These are phyloP conservation scores for Aspergillus novoparasiticus DNA, from an alignment of 2,329 filamentous ascomycete genomes.

Conservation along the genomic window DNA sequence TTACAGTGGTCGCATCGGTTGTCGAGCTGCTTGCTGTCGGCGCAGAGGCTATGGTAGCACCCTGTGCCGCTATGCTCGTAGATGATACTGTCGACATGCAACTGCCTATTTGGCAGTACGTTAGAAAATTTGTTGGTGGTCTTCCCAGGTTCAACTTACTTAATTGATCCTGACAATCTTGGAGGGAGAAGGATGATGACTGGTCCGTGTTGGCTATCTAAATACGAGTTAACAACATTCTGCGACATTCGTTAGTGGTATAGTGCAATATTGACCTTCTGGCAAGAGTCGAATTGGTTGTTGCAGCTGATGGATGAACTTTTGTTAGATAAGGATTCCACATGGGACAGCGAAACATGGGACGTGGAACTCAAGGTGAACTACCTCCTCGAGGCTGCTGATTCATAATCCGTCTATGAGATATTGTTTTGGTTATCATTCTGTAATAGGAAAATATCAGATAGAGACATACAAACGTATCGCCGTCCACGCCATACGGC, in stretches of 20 bases:
- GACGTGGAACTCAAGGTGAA: neutral
- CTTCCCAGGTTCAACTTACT: slow-evolving; percentile 6
- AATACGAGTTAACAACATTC: neutral
- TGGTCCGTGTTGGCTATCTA: slow-evolving; percentile 20
- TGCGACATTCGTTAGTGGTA: neutral
- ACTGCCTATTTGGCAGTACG: neutral
- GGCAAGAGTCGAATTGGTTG: slow-evolving; percentile 25
- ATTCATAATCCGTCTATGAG: slow-evolving; percentile 21
- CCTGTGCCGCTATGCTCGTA: neutral
- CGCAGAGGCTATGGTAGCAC: neutral
- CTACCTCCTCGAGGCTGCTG: slow-evolving; percentile 25
- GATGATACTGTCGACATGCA: neutral
- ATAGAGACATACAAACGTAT: slow-evolving; percentile 24
- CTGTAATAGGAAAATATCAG: neutral
- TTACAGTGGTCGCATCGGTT: neutral
- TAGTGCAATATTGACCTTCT: slow-evolving; percentile 14
- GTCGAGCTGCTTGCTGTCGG: neutral
- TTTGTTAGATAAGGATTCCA: neutral
- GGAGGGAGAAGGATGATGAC: slow-evolving; percentile 13
- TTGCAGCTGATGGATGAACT: slow-evolving; percentile 20
- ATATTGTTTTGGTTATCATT: neutral
- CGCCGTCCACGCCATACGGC: slow-evolving; percentile 27
- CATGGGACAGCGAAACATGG: neutral
- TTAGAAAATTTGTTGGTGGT: neutral
- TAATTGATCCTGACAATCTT: slow-evolving; percentile 22